These are phyloP conservation scores for Nicotiana otophora DNA, from an alignment of 257 asterid species.

Conservation along the genomic window DNA sequence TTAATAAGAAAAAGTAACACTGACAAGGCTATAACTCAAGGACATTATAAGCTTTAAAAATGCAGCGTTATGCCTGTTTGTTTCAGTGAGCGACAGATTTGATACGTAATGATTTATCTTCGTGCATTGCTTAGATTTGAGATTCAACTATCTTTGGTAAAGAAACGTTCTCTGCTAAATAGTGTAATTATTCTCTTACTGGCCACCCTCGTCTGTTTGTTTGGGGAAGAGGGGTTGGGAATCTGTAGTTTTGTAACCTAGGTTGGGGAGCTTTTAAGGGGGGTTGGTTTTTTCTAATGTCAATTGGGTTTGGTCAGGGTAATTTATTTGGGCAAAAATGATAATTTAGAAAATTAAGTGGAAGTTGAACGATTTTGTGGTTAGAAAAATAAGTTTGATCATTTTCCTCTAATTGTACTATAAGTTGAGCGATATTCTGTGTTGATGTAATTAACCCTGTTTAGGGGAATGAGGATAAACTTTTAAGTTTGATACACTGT, in stretches of 20 bases:
- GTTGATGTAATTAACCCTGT: not conserved
- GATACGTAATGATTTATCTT: not conserved
- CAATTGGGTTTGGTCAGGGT: not conserved
- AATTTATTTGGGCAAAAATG: not conserved
- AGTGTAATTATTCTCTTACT: no score
- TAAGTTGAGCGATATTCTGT: not conserved
- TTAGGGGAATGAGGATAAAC: not conserved
- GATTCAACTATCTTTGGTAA: not conserved
- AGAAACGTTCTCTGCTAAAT: no score
- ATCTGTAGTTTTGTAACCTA: not conserved
- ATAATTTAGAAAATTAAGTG: not conserved
- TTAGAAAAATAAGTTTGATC: not conserved
- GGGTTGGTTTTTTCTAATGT: not conserved
- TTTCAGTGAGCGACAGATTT: not conserved
- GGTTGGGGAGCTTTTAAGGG: not conserved
- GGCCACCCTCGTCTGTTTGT: no score
- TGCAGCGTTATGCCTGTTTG: not conserved
- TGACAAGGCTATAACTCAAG: no score
- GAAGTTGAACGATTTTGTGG: not conserved
- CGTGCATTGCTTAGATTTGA: not conserved
- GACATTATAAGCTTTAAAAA: not conserved
- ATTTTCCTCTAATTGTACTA: not conserved
- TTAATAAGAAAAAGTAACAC: not conserved
- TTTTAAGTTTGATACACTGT: not conserved
- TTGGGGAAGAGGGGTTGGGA: not conserved